phyloP scores from a whole-genome alignment of 768 basidiomycete species.

The Rhizopogon vesiculosus region DNA sequence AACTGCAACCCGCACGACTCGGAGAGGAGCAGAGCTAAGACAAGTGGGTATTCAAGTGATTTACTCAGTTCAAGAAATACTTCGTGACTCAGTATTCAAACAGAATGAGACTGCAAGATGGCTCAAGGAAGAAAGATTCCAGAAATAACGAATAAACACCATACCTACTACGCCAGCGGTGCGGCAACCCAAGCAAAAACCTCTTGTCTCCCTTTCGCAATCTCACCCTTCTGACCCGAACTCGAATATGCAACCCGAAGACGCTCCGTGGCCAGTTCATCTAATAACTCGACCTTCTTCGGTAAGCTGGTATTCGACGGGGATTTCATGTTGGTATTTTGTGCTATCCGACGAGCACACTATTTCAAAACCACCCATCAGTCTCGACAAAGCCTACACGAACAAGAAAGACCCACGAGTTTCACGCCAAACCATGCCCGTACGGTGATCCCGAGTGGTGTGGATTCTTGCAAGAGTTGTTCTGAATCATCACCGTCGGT shows the following conservation, averaged over 20 bases:
- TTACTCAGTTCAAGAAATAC: too few species aligned
- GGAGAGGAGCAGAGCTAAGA: too few species aligned
- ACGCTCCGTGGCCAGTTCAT: constrained; percentile 70
- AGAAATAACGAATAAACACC: not conserved
- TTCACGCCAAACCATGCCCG: constrained; percentile 85
- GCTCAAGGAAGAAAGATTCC: not conserved
- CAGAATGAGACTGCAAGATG: not conserved
- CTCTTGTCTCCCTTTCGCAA: constrained; percentile 37
- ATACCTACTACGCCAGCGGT: not conserved
- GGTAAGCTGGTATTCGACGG: constrained; percentile 54
- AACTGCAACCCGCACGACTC: too few species aligned
- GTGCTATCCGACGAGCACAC: constrained; percentile 57
- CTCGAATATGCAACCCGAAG: constrained; percentile 60
- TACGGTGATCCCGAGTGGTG: constrained; percentile 47
- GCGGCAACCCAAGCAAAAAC: constrained; percentile 41
- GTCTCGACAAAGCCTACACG: not conserved
- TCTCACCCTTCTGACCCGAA: constrained; percentile 29
- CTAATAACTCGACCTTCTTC: constrained; percentile 51
- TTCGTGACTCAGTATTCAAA: not conserved
- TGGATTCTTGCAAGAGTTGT: constrained; percentile 43
- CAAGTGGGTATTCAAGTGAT: too few species aligned
- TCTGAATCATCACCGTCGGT: constrained; percentile 51
- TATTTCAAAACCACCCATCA: constrained; percentile 21
- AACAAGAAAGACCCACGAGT: constrained; percentile 44
- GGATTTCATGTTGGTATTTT: constrained; percentile 39